Conservation (phyloP, 1,284 basidiomycete species). For the Leccinum brunneo-olivaceum region DNA sequence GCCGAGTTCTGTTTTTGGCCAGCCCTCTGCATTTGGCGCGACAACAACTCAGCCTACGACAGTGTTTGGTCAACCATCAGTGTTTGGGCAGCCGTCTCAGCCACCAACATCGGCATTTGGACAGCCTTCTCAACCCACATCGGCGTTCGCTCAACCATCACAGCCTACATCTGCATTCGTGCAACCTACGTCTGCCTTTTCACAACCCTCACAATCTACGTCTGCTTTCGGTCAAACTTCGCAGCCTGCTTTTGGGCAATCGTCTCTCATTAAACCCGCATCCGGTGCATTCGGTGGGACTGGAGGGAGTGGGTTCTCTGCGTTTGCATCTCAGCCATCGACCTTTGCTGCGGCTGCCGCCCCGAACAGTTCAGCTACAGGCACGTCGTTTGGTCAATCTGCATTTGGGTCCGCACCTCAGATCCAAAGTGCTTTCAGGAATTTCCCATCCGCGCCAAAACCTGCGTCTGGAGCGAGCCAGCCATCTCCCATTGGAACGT, state of each 20-base stretch:
- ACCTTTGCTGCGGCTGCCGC: slow-evolving; percentile 20
- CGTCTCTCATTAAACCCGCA: slow-evolving; percentile 26
- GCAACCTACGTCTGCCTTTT: slow-evolving; percentile 34
- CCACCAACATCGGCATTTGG: slow-evolving; percentile 32
- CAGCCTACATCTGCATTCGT: slow-evolving; percentile 36
- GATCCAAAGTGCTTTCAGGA: slow-evolving; percentile 25
- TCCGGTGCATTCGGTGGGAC: slow-evolving; percentile 30
- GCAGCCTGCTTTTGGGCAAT: slow-evolving; percentile 33
- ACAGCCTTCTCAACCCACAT: slow-evolving; percentile 21
- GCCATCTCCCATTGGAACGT: slow-evolving; percentile 14
- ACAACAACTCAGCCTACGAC: slow-evolving; percentile 31
- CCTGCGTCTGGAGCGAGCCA: slow-evolving; percentile 28
- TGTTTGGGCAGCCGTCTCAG: slow-evolving; percentile 29
- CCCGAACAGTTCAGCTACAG: slow-evolving; percentile 10
- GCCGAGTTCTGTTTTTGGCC: slow-evolving; percentile 37
- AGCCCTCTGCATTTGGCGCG: slow-evolving; percentile 35
- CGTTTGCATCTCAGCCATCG: slow-evolving; percentile 31
- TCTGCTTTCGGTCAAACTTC: slow-evolving; percentile 34
- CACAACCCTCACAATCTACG: slow-evolving; percentile 30
- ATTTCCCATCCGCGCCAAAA: slow-evolving; percentile 16
- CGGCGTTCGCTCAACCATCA: slow-evolving; percentile 27
- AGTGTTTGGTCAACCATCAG: slow-evolving; percentile 32
- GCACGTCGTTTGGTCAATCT: slow-evolving; percentile 18
- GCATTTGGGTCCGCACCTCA: slow-evolving; percentile 27
- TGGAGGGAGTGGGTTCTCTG: slow-evolving; percentile 31